Conservation (phyloP, 78 protist species). For the Dictyostelium capitatum region DNA sequence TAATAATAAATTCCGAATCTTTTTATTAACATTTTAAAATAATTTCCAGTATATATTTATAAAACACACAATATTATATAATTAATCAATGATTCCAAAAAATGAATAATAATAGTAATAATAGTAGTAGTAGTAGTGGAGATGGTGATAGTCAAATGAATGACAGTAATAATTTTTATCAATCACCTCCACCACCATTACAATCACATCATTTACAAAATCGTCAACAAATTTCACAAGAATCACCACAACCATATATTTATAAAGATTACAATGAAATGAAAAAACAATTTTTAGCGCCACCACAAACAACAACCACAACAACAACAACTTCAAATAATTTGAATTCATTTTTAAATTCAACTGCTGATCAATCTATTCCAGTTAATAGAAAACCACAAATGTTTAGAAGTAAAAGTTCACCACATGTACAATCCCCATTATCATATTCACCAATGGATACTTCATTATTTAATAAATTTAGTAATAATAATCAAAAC, state of each 20-base stretch:
- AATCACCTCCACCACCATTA: background rate
- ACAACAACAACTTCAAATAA: background rate
- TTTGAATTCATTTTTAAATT: background rate
- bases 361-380: background rate
- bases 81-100: background rate
- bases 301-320: background rate
- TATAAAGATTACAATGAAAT: background rate
- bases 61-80: too few relatives aligned
- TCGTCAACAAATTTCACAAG: too few relatives aligned
- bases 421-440: constrained; percentile 27
- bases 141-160: background rate
- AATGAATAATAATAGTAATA: constrained; percentile 4
- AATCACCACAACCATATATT: background rate
- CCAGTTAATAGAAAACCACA: background rate
- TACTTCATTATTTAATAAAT: background rate
- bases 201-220: too few relatives aligned
- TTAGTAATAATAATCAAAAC: background rate
- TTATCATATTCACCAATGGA: constrained; percentile 21
- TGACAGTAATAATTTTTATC: background rate
- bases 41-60: too few relatives aligned
- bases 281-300: background rate
- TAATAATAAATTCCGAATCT: too few relatives aligned
- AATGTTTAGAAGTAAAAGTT: constrained; percentile 36
- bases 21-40: too few relatives aligned
- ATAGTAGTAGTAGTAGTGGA: background rate